Evolutionary conservation across 495 filamentous ascomycete genomes (phyloP).

Genomic region (Penicillium coffeae): DNA sequence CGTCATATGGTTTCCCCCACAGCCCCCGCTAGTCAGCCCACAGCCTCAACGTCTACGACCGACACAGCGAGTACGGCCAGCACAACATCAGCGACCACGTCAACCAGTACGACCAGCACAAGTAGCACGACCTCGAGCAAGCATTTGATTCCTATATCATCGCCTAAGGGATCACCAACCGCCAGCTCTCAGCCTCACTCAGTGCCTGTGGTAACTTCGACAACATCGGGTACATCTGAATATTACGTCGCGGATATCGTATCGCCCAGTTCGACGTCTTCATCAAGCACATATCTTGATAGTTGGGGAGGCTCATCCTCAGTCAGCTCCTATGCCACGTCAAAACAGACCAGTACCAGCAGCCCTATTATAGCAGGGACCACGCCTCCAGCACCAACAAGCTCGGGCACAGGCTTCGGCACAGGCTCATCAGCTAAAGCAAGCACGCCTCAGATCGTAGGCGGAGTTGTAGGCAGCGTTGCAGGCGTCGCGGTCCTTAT

Average conservation of each 20-base stretch:
- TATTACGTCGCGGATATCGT: not conserved
- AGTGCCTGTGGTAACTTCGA: no score
- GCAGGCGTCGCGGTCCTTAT: slow-evolving; percentile 59
- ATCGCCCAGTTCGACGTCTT: not conserved
- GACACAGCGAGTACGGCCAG: no score
- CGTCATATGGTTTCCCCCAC: not conserved
- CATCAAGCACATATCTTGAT: not conserved
- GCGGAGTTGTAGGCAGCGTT: slow-evolving; percentile 62
- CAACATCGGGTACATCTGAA: slow-evolving; percentile 12
- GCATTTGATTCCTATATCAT: slow-evolving; percentile 3
- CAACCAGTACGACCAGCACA: no score
- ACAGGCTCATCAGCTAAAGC: slow-evolving; percentile 18
- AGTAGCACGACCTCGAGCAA: slow-evolving; percentile 3
- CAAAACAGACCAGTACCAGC: not conserved
- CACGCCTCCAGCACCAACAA: slow-evolving; percentile 13
- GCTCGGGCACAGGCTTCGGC: slow-evolving; percentile 10
- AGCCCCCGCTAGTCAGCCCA: not conserved
- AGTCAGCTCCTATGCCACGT: not conserved
- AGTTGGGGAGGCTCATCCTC: not conserved
- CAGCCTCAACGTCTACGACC: no score
- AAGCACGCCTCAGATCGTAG: slow-evolving; percentile 47
- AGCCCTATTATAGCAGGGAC: slow-evolving; percentile 6
- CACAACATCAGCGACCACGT: not conserved
- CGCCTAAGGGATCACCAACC: slow-evolving; percentile 6
- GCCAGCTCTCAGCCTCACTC: slow-evolving; percentile 5